phyloP scores from a whole-genome alignment of 2,329 filamentous ascomycete species.

The Orbilia quercus region DNA sequence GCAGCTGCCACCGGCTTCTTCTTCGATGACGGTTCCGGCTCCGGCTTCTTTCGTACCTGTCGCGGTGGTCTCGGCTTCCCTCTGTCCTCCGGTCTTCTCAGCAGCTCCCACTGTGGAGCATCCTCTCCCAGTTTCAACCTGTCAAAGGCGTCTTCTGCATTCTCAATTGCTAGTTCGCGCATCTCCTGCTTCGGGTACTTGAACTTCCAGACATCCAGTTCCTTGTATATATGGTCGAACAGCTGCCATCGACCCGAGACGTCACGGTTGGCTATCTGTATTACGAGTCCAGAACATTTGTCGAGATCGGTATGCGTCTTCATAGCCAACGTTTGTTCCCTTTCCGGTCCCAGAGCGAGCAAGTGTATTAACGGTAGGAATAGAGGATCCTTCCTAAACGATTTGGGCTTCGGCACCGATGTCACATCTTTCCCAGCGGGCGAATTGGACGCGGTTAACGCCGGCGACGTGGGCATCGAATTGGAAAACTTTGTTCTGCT shows the following conservation, averaged over 20 bases:
- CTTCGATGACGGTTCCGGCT: constrained; percentile 28
- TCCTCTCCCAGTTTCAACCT: constrained; percentile 57
- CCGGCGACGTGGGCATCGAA: constrained; percentile 51
- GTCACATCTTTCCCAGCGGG: constrained; percentile 51
- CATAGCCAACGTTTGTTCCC: constrained; percentile 59
- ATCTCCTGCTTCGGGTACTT: constrained; percentile 58
- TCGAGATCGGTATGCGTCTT: constrained; percentile 60
- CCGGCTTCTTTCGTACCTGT: constrained; percentile 44
- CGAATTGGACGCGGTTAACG: constrained; percentile 43
- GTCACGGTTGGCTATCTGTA: constrained; percentile 57
- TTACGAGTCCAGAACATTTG: constrained; percentile 58
- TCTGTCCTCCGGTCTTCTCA: constrained; percentile 59
- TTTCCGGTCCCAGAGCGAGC: constrained; percentile 59
- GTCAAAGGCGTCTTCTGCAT: constrained; percentile 58
- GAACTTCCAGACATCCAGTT: constrained; percentile 60
- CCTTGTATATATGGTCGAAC: constrained; percentile 59
- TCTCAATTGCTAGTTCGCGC: constrained; percentile 59
- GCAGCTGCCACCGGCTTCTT: constrained; percentile 57
- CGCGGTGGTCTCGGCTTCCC: constrained; percentile 55
- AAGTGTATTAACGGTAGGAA: constrained; percentile 60
- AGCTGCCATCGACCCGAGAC: constrained; percentile 58
- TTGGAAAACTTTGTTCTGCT: constrained; percentile 49
- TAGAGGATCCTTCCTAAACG: constrained; percentile 58
- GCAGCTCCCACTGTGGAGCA: constrained; percentile 59
- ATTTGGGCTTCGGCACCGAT: constrained; percentile 49